A percentile compares a stretch with the other conserved stretches of the same genome.
Conservation (phyloP, 768 basidiomycete genomes). For the Lepiota venenata region DNA sequence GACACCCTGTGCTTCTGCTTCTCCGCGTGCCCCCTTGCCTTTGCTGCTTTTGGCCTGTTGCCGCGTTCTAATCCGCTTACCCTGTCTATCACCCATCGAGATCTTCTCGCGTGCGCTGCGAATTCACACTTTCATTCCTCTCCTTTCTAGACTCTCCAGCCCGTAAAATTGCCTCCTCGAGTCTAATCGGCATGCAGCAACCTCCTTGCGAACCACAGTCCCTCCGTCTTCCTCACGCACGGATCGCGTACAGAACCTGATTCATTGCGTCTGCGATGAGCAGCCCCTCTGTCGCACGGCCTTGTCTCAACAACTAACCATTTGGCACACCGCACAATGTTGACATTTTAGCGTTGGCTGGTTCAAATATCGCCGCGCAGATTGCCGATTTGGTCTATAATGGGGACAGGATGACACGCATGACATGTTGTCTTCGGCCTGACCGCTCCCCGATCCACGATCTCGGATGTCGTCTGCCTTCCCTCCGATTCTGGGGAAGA, state of each 20-base stretch:
- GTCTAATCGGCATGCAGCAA: constrained; percentile 18
- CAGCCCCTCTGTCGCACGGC: neutral
- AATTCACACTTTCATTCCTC: constrained; percentile 19
- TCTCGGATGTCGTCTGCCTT: constrained; percentile 28
- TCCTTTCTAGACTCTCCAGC: constrained; percentile 18
- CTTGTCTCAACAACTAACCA: constrained; percentile 1
- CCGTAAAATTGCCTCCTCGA: constrained; percentile 10
- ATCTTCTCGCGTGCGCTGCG: constrained; percentile 32
- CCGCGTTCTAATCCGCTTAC: constrained; percentile 41
- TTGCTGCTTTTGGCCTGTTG: constrained; percentile 45
- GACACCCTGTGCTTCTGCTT: constrained; percentile 27
- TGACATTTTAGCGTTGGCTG: constrained; percentile 10
- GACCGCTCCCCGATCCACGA: constrained; percentile 25
- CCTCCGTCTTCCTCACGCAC: neutral
- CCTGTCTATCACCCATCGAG: constrained; percentile 32
- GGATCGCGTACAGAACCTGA: constrained; percentile 10
- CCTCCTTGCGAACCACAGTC: constrained; percentile 8
- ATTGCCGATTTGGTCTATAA: constrained; percentile 22
- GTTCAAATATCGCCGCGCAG: constrained; percentile 21
- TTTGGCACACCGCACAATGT: constrained; percentile 1
- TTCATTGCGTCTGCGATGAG: neutral
- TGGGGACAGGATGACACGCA: constrained; percentile 4
- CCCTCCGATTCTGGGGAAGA: constrained; percentile 33
- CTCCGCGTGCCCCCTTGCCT: constrained; percentile 59
- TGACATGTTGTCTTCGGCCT: constrained; percentile 21